phyloP scores from a whole-genome alignment of 208 protist genomes.

The Cochliopodium minus region DNA sequence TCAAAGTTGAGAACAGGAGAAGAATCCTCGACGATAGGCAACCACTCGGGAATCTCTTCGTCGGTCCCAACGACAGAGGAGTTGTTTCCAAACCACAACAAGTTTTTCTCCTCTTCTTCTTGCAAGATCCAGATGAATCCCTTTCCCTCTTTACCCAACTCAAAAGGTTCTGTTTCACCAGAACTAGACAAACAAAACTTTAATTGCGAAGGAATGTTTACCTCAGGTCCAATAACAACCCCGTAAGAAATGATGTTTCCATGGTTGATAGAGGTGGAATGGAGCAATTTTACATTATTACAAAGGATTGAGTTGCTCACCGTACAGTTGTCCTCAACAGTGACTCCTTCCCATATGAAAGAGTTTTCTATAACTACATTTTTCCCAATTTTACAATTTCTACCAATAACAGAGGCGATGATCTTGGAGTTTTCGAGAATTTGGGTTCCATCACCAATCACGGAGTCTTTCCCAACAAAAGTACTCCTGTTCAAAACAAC shows the following conservation, averaged over 20 bases:
- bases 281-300: neutral
- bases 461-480: neutral
- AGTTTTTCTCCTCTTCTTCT: neutral
- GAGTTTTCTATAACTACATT: neutral
- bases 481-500: neutral
- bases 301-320: neutral
- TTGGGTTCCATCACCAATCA: neutral
- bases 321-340: neutral
- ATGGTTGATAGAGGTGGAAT: neutral
- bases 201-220: neutral
- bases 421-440: conserved; percentile 4
- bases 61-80: neutral
- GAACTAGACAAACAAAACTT: neutral
- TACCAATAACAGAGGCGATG: neutral
- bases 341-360: conserved; percentile 2
- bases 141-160: neutral
- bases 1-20: neutral
- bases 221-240: too few species aligned
- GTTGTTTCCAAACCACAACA: too few species aligned
- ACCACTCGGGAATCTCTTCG: neutral
- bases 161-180: neutral
- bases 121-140: neutral
- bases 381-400: conserved; percentile 1
- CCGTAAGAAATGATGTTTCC: neutral
- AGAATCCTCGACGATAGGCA: neutral